A percentile compares a stretch with the other conserved stretches of the same genome.
phyloP scores from a whole-genome alignment of 805 yeast genomes.

The Lipomyces kockii region DNA sequence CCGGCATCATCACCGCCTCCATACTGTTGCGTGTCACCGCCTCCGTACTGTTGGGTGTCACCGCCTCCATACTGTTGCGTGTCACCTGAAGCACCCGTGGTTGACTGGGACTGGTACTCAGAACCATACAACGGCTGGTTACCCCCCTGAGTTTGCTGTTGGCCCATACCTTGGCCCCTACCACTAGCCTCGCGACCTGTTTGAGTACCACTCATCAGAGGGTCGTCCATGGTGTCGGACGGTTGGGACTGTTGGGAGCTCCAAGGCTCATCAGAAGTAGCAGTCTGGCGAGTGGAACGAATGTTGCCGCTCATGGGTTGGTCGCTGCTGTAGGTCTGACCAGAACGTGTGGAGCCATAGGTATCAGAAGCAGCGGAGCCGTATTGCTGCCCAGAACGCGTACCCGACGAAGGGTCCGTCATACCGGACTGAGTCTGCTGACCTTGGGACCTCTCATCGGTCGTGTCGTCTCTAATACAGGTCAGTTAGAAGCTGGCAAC shows the following conservation, averaged over 20 bases:
- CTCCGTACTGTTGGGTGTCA: too few species aligned
- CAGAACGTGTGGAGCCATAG: constrained; percentile 1
- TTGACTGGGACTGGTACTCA: neutral
- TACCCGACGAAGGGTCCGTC: too few species aligned
- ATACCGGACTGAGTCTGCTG: neutral
- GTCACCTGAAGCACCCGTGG: neutral
- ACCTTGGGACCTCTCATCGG: neutral
- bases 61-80: neutral
- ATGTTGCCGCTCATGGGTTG: neutral
- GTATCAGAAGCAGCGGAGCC: too few species aligned
- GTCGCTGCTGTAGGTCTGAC: constrained; percentile 13
- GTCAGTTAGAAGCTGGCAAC: neutral
- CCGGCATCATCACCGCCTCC: neutral
- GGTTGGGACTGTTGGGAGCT: neutral
- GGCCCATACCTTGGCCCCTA: neutral
- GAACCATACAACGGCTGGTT: neutral
- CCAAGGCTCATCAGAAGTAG: neutral
- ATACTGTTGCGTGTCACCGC: neutral
- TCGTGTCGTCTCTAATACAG: neutral
- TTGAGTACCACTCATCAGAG: too few species aligned
- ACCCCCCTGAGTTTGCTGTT: neutral
- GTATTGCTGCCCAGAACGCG: neutral
- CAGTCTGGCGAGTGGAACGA: neutral
- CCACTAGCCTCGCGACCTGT: neutral
- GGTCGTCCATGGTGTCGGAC: too few species aligned